These are phyloP conservation scores for Epichloe uncinata DNA, from an alignment of 2,329 filamentous ascomycete genomes.

Conservation along the genomic window DNA sequence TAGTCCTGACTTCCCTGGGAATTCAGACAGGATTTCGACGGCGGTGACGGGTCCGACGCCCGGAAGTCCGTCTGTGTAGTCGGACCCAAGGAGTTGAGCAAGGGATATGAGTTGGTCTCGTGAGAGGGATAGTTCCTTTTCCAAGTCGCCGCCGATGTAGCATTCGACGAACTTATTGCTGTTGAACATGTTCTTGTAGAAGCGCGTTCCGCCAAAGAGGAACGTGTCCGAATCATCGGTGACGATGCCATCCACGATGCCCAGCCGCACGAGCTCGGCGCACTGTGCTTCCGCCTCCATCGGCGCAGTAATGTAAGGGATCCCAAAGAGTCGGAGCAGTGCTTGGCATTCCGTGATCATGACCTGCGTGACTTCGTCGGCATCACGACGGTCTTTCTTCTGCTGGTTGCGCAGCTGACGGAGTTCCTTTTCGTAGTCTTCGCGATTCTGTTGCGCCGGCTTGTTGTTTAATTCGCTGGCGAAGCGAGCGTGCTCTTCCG, in stretches of 20 bases:
- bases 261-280: conserved; percentile 73
- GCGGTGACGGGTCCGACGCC: conserved; percentile 91
- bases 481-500: conserved; percentile 87
- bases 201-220: conserved; percentile 85
- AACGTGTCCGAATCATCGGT: conserved; percentile 97
- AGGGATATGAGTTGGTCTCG: conserved; percentile 80
- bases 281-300: conserved; percentile 99
- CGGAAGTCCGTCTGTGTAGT: conserved; percentile 87
- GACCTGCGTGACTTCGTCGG: conserved; percentile 89
- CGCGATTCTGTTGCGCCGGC: conserved; percentile 52
- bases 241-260: conserved; percentile 91
- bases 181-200: conserved; percentile 99
- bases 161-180: conserved; percentile 96
- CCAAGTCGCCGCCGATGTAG: conserved; percentile 71
- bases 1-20: conserved; percentile 49
- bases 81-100: conserved; percentile 80
- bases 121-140: conserved; percentile 77
- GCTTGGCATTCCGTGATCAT: conserved; percentile 96
- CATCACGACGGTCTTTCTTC: conserved; percentile 89
- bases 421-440: conserved; percentile 78
- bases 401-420: conserved; percentile 83
- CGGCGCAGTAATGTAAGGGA: conserved; percentile 92
- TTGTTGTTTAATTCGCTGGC: conserved; percentile 75
- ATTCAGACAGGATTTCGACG: conserved; percentile 87
- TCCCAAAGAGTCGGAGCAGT: conserved; percentile 75